These are phyloP conservation scores for Hyaloscypha bicolor DNA, from an alignment of 495 filamentous ascomycete genomes.

Conservation along the genomic window DNA sequence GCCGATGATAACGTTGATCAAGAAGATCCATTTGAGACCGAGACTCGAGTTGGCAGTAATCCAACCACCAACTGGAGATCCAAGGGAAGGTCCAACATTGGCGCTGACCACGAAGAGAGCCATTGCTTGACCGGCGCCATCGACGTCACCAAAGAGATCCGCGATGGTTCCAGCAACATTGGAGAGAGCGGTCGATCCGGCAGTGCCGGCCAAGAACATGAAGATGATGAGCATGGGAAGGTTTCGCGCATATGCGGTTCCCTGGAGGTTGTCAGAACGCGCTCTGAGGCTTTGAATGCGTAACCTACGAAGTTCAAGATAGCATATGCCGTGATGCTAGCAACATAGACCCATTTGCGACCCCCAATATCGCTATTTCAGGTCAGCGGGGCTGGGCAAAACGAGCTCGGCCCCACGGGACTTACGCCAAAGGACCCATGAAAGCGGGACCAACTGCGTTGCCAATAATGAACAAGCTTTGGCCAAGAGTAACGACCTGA, in stretches of 20 bases:
- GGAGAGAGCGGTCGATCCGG: constrained; percentile 41
- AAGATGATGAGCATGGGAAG: constrained; percentile 44
- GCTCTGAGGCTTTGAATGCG: not conserved
- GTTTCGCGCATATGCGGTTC: constrained; percentile 38
- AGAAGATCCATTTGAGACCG: constrained; percentile 42
- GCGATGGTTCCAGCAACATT: constrained; percentile 44
- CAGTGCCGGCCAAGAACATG: constrained; percentile 40
- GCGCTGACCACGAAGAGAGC: constrained; percentile 41
- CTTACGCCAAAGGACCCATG: constrained; percentile 70
- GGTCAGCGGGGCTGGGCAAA: not conserved
- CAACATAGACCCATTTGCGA: constrained; percentile 44
- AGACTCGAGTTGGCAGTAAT: constrained; percentile 36
- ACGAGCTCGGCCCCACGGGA: constrained; percentile 32
- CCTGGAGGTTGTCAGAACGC: constrained; percentile 23
- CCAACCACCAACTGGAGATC: constrained; percentile 39
- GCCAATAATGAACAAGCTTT: constrained; percentile 79
- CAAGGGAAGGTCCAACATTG: constrained; percentile 40
- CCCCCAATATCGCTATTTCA: constrained; percentile 37
- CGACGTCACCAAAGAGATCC: constrained; percentile 41
- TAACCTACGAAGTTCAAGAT: constrained; percentile 36
- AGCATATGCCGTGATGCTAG: constrained; percentile 36
- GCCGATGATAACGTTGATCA: constrained; percentile 41
- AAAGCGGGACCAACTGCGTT: constrained; percentile 70
- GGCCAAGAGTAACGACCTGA: constrained; percentile 64
- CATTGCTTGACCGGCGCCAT: constrained; percentile 42